Evolutionary conservation across 495 filamentous ascomycete species (phyloP).

Genomic region (Neurospora tetraspora): DNA sequence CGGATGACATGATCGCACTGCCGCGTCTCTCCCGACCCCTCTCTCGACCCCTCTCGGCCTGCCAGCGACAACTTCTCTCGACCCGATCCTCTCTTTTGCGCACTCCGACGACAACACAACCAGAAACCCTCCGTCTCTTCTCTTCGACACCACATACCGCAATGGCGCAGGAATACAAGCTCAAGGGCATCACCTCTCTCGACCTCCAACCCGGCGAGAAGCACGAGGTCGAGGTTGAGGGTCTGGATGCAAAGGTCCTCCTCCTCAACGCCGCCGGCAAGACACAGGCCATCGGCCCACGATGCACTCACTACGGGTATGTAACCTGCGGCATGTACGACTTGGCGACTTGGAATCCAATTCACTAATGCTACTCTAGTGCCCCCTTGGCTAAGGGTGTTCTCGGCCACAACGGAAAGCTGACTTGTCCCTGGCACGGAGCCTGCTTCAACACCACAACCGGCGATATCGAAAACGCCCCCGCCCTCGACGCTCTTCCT

Average conservation of each 20-base stretch:
- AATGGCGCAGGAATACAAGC: slow-evolving; percentile 67
- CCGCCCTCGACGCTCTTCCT: slow-evolving; percentile 70
- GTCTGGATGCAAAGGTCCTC: slow-evolving; percentile 77
- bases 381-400: slow-evolving; percentile 81
- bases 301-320: slow-evolving; percentile 79
- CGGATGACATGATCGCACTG: background rate
- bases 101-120: background rate
- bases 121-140: background rate
- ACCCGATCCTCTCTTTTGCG: background rate
- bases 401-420: slow-evolving; percentile 65
- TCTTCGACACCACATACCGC: background rate
- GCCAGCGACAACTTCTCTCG: background rate
- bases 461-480: slow-evolving; percentile 93
- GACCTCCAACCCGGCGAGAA: slow-evolving; percentile 71
- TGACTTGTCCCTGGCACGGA: slow-evolving; percentile 95
- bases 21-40: background rate
- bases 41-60: background rate
- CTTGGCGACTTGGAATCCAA: background rate
- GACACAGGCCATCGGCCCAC: slow-evolving; percentile 69
- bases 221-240: slow-evolving; percentile 81
- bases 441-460: slow-evolving; percentile 84
- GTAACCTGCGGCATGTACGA: background rate
- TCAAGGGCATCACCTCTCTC: slow-evolving; percentile 67
- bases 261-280: slow-evolving; percentile 66
- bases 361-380: background rate